phyloP scores from a whole-genome alignment of 2,329 filamentous ascomycete species.

The Coniochaeta pulveracea region DNA sequence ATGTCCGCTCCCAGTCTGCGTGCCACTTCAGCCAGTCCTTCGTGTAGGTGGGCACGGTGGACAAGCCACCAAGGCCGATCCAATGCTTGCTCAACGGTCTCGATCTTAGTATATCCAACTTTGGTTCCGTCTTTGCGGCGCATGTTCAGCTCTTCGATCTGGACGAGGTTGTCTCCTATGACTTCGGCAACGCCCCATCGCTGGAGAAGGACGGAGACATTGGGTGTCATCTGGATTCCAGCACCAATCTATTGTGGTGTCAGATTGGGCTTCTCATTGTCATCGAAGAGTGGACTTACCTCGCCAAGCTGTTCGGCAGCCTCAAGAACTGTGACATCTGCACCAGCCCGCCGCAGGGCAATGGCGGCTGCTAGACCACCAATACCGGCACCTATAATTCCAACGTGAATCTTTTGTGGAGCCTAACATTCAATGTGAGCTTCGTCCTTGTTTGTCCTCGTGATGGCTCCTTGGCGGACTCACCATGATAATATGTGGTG shows the following conservation, averaged over 20 bases:
- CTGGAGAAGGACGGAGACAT: conserved; percentile 25
- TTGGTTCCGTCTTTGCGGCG: conserved; percentile 24
- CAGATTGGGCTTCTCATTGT: too few relatives aligned
- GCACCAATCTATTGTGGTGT: conserved; percentile 18
- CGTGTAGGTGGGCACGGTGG: conserved; percentile 33
- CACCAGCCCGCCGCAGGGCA: conserved; percentile 33
- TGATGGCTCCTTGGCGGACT: too few relatives aligned
- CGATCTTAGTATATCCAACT: conserved; percentile 23
- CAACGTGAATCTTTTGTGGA: too few relatives aligned
- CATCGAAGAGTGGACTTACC: conserved; percentile 12
- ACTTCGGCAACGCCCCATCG: conserved; percentile 25
- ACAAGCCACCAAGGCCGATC: conserved; percentile 32
- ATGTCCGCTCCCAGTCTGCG: conserved; percentile 23
- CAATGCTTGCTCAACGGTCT: conserved; percentile 18
- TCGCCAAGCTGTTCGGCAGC: conserved; percentile 27
- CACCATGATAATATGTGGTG: too few relatives aligned
- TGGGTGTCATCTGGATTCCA: conserved; percentile 27
- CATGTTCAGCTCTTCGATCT: conserved; percentile 26
- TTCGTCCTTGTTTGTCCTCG: too few relatives aligned
- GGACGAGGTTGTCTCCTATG: conserved; percentile 27
- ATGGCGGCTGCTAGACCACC: conserved; percentile 35
- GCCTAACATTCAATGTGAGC: too few relatives aligned
- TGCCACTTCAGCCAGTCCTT: conserved; percentile 27
- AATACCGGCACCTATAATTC: conserved; percentile 34
- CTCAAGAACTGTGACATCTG: conserved; percentile 34